Base-by-base conservation (phyloP, 805 yeast genomes). In the Saccharomycopsis amapae region DNA sequence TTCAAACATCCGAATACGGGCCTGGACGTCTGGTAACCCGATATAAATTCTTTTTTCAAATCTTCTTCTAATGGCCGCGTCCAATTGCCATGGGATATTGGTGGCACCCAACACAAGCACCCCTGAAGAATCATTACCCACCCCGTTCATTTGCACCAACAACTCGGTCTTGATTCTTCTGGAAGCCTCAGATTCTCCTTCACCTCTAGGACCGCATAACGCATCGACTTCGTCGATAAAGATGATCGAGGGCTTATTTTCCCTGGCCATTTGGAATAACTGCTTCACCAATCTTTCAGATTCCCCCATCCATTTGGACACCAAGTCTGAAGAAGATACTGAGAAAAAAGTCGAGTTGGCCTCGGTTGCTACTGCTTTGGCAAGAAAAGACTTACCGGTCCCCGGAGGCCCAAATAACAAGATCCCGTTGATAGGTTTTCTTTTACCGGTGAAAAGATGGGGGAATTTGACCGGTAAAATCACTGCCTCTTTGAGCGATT, bases 221-320 rank as follows among this genome's bases (percentile, higher is more conserved):
- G 98, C 97, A 65, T 93, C 98, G 30, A 93, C 97, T 64, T 93
- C 98, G 67, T 93, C 98, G 45, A 93, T 93, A 63, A 93, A 93
- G 42, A 93, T 93, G 55, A 93, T 94, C 0, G 95, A 79, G 1
- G 98, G 98, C 59, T 86, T 89, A 60, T 82, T 85, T 62, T 93
- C 98, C 54, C 98, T 74, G 4, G 98, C 98, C 95, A 90, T 86
- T 28, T 82, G 76, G 65, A 93, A 93, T 53, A 93, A 72, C 61
- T 93, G 97, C 63, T 90, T 93, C 23, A 93, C 97, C 47, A 93
- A 75, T 64, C 97, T 79, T 64, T 93, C 98, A 22, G 94, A 81
- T 63, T 93, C 98, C 57, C 98, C 98, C 97, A 90, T 90, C 98
- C 98, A 93, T 64, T 93, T 93, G 54, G 95, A 83, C 2, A 93